phyloP scores from a whole-genome alignment of 2,329 filamentous ascomycete species.

The Alternaria metachromatica region DNA sequence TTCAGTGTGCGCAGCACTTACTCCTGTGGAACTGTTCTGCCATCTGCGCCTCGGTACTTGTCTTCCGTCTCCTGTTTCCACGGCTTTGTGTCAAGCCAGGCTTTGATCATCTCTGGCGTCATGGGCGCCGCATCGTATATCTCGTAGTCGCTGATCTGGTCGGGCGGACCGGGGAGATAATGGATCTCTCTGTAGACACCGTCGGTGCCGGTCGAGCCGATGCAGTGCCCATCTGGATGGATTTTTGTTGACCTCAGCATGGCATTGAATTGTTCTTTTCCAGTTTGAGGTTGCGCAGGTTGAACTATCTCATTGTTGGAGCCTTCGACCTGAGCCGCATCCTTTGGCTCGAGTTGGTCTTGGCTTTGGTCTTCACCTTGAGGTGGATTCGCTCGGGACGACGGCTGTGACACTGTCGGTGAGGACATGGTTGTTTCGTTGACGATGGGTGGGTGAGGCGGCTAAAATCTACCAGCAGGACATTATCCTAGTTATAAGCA shows the following conservation, averaged over 20 bases:
- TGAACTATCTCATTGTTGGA: neutral
- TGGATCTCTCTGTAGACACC: neutral
- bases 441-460: too few species aligned
- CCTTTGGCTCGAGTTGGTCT: neutral
- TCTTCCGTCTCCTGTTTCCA: constrained; percentile 4
- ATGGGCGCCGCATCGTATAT: constrained; percentile 7
- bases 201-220: neutral
- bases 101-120: constrained; percentile 6
- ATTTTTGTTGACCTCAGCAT: neutral
- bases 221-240: neutral
- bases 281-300: neutral
- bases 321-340: neutral
- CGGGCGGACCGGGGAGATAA: constrained; percentile 1
- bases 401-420: too few species aligned
- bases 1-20: neutral
- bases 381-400: too few species aligned
- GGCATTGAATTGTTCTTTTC: too few species aligned
- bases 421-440: too few species aligned
- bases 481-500: too few species aligned
- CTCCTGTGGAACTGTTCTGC: constrained; percentile 1
- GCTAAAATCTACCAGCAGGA: too few species aligned
- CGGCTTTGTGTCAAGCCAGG: neutral
- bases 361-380: too few species aligned
- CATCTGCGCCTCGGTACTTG: constrained; percentile 3
- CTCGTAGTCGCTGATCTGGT: neutral